phyloP scores from a whole-genome alignment of 345 rosid species.

The Streptanthus diversifolius region DNA sequence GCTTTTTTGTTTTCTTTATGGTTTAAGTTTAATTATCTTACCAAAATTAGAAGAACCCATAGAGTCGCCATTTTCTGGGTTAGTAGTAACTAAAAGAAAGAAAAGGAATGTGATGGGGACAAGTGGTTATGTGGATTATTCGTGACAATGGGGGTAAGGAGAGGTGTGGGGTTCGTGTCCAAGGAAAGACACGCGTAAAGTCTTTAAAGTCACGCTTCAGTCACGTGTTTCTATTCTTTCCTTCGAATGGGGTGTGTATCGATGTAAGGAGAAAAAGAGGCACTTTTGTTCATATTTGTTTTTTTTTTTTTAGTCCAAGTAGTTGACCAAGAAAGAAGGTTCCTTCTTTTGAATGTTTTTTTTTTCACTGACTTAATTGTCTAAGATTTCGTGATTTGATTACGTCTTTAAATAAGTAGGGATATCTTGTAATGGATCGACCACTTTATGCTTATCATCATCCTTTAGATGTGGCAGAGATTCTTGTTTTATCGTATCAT shows the following conservation, averaged over 20 bases:
- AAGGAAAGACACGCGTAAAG: constrained; percentile 23
- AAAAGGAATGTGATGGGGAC: constrained; percentile 13
- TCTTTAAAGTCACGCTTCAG: constrained; percentile 22
- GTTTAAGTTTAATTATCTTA: constrained; percentile 5
- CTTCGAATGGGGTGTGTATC: constrained; percentile 20
- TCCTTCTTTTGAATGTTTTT: background rate
- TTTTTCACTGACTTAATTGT: background rate
- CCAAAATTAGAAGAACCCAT: constrained; percentile 8
- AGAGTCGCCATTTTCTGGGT: constrained; percentile 3
- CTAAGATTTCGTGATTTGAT: background rate
- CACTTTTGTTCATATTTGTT: constrained; percentile 18
- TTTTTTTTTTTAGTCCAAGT: constrained; percentile 16
- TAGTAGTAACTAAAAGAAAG: background rate
- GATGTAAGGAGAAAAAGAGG: constrained; percentile 22
- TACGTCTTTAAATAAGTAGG: background rate
- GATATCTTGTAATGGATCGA: background rate
- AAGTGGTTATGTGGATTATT: constrained; percentile 29
- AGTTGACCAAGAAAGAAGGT: constrained; percentile 25
- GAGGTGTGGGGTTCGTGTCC: constrained; percentile 18
- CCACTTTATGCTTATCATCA: background rate
- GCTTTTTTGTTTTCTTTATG: background rate
- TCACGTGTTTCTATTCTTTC: constrained; percentile 35
- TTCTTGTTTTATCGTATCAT: background rate
- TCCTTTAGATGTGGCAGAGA: background rate
- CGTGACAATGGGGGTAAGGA: constrained; percentile 15